Conservation (phyloP, 768 basidiomycete species). For the Suillus hirtellus region DNA sequence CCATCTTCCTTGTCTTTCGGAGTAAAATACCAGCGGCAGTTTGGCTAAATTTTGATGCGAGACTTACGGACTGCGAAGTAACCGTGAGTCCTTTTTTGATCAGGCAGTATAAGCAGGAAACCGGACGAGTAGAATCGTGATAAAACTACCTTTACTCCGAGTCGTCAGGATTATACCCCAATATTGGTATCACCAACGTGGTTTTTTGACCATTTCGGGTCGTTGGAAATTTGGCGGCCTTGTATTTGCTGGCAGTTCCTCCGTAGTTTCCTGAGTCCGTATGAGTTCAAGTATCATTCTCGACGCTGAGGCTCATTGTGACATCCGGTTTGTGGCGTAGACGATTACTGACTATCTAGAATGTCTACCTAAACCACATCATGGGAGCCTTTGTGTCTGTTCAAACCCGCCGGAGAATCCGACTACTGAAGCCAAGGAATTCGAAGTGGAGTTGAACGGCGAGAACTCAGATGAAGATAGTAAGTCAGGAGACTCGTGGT, state of each 20-base stretch:
- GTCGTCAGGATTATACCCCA: slow-evolving; percentile 1
- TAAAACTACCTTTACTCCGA: slow-evolving; percentile 5
- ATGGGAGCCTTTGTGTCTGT: slow-evolving; percentile 7
- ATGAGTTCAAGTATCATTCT: slow-evolving; percentile 5
- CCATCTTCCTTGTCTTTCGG: slow-evolving; percentile 8
- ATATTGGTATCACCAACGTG: slow-evolving; percentile 3
- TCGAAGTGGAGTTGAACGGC: slow-evolving; percentile 12
- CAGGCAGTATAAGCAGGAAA: slow-evolving; percentile 2
- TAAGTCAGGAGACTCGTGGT: slow-evolving; percentile 16
- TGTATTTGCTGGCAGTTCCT: slow-evolving; percentile 8
- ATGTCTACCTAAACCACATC: not conserved
- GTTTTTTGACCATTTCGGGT: slow-evolving; percentile 8
- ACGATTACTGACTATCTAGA: slow-evolving; percentile 2
- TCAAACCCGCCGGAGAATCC: slow-evolving; percentile 6
- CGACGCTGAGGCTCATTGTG: not conserved
- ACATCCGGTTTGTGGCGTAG: slow-evolving; percentile 3
- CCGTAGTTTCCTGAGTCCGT: slow-evolving; percentile 5
- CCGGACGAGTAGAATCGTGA: slow-evolving; percentile 5
- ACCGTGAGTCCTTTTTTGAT: slow-evolving; percentile 10
- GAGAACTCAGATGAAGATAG: slow-evolving; percentile 16
- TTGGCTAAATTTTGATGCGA: slow-evolving; percentile 9
- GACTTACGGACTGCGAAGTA: slow-evolving; percentile 13
- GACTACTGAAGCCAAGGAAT: slow-evolving; percentile 8
- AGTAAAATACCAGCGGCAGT: not conserved
- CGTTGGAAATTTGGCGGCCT: slow-evolving; percentile 11